Percentiles rank a stretch among this genome's conserved stretches.
Evolutionary conservation across 495 filamentous ascomycete species (phyloP).

Genomic region (Aspergillus sclerotiicarbonarius): DNA sequence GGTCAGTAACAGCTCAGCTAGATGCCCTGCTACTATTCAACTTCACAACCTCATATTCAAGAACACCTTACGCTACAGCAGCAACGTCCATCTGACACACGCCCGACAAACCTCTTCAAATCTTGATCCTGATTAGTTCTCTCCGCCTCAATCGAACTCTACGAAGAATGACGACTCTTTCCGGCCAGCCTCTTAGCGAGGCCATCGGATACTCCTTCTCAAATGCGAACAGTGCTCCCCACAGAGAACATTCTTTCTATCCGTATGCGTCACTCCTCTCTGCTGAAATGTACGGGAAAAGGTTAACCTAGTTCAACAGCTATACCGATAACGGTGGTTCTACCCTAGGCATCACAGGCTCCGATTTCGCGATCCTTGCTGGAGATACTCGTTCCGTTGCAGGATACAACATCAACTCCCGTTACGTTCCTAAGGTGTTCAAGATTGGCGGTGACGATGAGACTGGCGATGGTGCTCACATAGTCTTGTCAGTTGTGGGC

Average conservation of each 20-base stretch:
- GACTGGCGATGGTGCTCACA: constrained; percentile 74
- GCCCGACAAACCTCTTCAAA: not conserved
- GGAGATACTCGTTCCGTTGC: constrained; percentile 93
- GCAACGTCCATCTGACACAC: not conserved
- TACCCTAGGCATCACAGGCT: constrained; percentile 90
- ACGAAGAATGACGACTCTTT: constrained; percentile 45
- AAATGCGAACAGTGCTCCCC: constrained; percentile 46
- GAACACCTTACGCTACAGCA: not conserved
- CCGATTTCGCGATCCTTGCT: constrained; percentile 91
- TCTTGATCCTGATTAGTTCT: not conserved
- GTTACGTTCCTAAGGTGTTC: constrained; percentile 92
- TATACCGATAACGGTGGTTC: constrained; percentile 98
- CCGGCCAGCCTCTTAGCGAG: constrained; percentile 40
- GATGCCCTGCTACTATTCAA: constrained; percentile 4
- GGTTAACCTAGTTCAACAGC: constrained; percentile 40
- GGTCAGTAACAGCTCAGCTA: constrained; percentile 17
- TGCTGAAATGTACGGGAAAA: not conserved
- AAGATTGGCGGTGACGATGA: constrained; percentile 88
- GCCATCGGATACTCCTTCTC: constrained; percentile 61
- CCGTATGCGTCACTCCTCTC: constrained; percentile 59
- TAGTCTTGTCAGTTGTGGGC: constrained; percentile 89
- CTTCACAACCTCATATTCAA: constrained; percentile 10
- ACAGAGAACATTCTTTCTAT: constrained; percentile 82
- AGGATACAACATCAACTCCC: constrained; percentile 98
- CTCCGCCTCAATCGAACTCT: constrained; percentile 1